Evolutionary conservation across 2,329 filamentous ascomycete genomes (phyloP).

Genomic region (Sclerotinia sclerotiorum): DNA sequence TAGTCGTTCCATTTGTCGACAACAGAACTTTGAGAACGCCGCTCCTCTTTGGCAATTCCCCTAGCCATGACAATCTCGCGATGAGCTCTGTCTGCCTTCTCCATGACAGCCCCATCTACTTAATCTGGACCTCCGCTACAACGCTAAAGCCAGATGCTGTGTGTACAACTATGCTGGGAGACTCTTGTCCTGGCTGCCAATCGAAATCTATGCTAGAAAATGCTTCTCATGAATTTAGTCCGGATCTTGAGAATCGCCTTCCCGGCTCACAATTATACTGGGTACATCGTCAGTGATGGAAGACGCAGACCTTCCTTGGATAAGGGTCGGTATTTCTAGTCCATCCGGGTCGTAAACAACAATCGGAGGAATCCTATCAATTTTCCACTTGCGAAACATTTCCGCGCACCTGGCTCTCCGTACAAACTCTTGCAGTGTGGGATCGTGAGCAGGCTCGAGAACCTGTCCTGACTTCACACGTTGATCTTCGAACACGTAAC

Average conservation of each 20-base stretch:
- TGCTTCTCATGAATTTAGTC: too few species aligned
- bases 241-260: not conserved
- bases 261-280: not conserved
- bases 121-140: not conserved
- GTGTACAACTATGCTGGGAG: too few species aligned
- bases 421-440: not conserved
- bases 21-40: too few species aligned
- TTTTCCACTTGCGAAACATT: not conserved
- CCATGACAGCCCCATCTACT: not conserved
- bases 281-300: not conserved
- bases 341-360: not conserved
- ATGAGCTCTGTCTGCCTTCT: not conserved
- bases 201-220: too few species aligned
- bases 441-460: not conserved
- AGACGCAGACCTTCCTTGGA: not conserved
- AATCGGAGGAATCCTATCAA: not conserved
- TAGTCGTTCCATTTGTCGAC: not conserved
- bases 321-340: not conserved
- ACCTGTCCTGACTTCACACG: not conserved
- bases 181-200: too few species aligned
- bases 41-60: not conserved
- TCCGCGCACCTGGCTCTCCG: conserved; percentile 3
- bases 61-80: not conserved
- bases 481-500: not conserved
- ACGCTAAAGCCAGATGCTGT: not conserved